Base-by-base conservation (phyloP, 1,284 basidiomycete genomes). In the Cystobasidium sp. region DNA sequence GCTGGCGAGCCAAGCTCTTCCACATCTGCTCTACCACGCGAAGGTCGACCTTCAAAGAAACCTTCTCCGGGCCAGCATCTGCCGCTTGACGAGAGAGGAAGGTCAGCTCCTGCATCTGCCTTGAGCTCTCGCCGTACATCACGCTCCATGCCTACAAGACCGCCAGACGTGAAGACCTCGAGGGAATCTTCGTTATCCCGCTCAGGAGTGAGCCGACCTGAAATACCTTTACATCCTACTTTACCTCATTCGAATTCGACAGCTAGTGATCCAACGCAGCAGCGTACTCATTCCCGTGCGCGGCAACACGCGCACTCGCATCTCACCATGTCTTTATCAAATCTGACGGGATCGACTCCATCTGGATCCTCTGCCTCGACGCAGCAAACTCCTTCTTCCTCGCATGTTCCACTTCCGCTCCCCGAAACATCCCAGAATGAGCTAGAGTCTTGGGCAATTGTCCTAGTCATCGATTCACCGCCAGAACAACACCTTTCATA, bases 391-490 rank as follows among this genome's bases (percentile, higher is more conserved):
- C 62, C 70, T 12, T 64, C 44, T 3, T 62, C 55, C 18, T 39
- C 52, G 39, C 49, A 55, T 5, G 5, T 74, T 7, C 67, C 72
- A 46, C 52, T 74, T 7, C 67, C 72, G 37, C 52, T 64, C 31
- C 37, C 52, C 20, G 52, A 65, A 47, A 58, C 63, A 31, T 6
- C n/a, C 31, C 43, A 59, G 6, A 84, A 88, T 0, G 88, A 88
- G 18, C 84, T 95, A 63, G 87, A 90, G 79, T 90, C 88, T 70
- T 96, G 97, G 82, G 92, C 96, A 82, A 85, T 97, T 75, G 91
- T 94, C 9, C 84, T 96, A 71, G 91, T 96, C 9, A 84, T 95
- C 63, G 94, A 97, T 82, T 78, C 78, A 0, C 86, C 92, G 43
- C 93, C 94, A 0, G 93, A 97, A 82, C 91, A 93, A 3, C 81